phyloP scores from a whole-genome alignment of 345 rosid genomes.

The Eucalyptus lansdowneana region DNA sequence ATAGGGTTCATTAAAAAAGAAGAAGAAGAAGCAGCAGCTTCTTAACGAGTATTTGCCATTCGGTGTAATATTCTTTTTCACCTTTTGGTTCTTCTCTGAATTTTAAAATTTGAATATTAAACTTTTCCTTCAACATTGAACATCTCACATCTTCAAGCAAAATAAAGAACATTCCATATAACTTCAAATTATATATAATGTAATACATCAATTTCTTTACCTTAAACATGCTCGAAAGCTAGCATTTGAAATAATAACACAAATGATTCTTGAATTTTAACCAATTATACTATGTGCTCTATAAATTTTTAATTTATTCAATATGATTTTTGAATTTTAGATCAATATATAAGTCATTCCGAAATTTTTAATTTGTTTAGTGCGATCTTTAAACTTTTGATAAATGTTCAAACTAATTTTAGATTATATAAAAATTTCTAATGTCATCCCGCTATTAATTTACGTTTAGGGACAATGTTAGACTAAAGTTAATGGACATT shows the following conservation, averaged over 20 bases:
- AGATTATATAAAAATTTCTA: too few relatives aligned
- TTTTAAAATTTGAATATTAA: background rate
- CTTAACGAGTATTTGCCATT: background rate
- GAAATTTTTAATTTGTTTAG: too few relatives aligned
- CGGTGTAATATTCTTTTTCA: background rate
- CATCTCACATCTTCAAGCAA: background rate
- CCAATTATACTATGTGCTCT: fast-evolving
- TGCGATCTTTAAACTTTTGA: fast-evolving
- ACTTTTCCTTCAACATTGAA: background rate
- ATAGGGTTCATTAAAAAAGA: background rate
- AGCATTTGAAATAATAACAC: background rate
- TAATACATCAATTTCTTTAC: background rate
- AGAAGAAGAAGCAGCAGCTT: background rate
- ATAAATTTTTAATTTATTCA: too few relatives aligned
- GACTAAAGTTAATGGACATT: too few relatives aligned
- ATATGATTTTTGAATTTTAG: too few relatives aligned
- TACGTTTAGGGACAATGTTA: too few relatives aligned
- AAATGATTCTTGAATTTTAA: too few relatives aligned
- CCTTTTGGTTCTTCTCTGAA: background rate
- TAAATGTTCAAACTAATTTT: too few relatives aligned
- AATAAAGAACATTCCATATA: background rate
- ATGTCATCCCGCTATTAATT: too few relatives aligned
- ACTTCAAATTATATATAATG: background rate
- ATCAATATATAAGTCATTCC: too few relatives aligned
- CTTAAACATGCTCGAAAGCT: background rate